A percentile compares a stretch with the other conserved stretches of the same genome.
Conservation (phyloP, 2,329 filamentous ascomycete species). For the Coniochaeta hoffmannii region DNA sequence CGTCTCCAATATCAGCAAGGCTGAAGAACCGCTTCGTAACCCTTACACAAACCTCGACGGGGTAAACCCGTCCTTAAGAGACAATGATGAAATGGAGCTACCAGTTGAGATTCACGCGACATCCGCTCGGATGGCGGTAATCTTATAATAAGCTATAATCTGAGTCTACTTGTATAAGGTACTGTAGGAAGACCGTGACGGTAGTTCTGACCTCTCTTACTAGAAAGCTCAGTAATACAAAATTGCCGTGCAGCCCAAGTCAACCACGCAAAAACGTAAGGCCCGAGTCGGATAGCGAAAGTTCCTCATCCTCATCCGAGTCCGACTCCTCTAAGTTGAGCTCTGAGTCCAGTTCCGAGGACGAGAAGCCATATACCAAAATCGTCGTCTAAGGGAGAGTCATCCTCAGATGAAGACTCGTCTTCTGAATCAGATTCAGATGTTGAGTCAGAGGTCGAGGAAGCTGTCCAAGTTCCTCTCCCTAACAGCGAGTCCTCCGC, state of each 20-base stretch:
- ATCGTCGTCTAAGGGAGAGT: constrained; percentile 17
- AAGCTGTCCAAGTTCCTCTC: neutral
- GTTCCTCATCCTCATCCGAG: constrained; percentile 20
- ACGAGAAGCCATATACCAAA: constrained; percentile 17
- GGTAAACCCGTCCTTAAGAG: neutral
- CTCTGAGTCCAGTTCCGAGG: constrained; percentile 17
- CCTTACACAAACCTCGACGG: too few species aligned
- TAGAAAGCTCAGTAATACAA: neutral
- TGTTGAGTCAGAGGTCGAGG: constrained; percentile 12
- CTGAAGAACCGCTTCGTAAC: too few species aligned
- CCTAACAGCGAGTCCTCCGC: neutral
- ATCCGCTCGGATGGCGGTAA: neutral
- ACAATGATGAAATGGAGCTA: neutral
- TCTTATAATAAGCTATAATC: neutral
- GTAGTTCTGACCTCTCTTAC: neutral
- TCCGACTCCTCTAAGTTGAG: constrained; percentile 22
- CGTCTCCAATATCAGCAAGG: too few species aligned
- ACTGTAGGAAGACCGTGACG: neutral
- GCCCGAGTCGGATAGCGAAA: constrained; percentile 33
- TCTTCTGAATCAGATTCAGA: constrained; percentile 11
- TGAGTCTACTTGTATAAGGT: neutral
- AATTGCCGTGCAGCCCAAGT: too few species aligned
- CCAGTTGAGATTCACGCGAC: neutral
- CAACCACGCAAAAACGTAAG: constrained; percentile 42
- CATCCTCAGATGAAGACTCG: neutral